Conservation (phyloP, 1,284 basidiomycete species). For the Ustilago bromivora region DNA sequence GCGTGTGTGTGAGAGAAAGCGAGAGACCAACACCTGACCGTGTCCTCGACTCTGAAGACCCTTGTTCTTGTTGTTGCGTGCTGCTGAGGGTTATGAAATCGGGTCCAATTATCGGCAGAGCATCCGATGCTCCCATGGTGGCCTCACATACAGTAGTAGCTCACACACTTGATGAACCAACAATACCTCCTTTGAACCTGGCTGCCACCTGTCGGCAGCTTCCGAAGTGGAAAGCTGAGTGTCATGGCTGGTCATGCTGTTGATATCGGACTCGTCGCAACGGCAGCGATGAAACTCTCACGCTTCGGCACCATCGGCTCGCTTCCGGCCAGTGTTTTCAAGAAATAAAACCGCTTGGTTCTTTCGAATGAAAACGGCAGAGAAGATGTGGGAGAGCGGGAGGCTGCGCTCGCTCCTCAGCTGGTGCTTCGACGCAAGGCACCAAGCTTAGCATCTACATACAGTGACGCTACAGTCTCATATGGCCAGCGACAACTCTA, state of each 20-base stretch:
- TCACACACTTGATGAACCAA: neutral
- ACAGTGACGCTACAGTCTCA: neutral
- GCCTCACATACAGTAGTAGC: neutral
- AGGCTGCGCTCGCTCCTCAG: too few species aligned
- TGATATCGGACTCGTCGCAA: neutral
- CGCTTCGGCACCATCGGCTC: too few species aligned
- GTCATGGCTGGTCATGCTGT: neutral
- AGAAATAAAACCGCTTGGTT: too few species aligned
- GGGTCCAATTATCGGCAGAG: neutral
- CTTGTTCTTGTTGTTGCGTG: neutral
- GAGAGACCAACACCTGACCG: slow-evolving; percentile 44
- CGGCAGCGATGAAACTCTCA: too few species aligned
- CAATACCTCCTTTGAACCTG: neutral
- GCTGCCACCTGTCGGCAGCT: neutral
- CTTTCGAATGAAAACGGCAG: too few species aligned
- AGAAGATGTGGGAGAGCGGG: too few species aligned
- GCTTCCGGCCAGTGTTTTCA: too few species aligned
- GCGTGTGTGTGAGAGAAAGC: slow-evolving; percentile 16
- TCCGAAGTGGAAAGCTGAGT: neutral
- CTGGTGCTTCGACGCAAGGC: neutral
- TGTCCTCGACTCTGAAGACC: slow-evolving; percentile 5
- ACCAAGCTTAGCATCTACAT: neutral
- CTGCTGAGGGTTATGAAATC: neutral
- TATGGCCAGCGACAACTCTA: neutral
- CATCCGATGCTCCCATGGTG: neutral